These are phyloP conservation scores for Kodamaea neixiangensis DNA, from an alignment of 805 yeast species.

Conservation along the genomic window DNA sequence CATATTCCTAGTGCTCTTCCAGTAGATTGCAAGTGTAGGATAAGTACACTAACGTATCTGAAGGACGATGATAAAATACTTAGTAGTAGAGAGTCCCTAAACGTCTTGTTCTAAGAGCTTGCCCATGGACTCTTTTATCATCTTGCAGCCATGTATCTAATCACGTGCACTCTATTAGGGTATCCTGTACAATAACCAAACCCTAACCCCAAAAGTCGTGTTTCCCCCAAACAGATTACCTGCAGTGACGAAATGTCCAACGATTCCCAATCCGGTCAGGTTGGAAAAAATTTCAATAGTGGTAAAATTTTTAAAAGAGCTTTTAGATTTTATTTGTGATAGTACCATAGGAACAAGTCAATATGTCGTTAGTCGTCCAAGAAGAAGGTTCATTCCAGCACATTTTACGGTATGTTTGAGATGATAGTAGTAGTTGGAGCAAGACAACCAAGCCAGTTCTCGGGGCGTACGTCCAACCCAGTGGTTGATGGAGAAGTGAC, in stretches of 20 bases:
- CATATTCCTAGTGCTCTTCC: no score
- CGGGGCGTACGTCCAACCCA: neutral
- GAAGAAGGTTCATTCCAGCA: slow-evolving; percentile 99
- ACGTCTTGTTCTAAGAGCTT: no score
- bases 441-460: neutral
- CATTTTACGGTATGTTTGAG: slow-evolving; percentile 91
- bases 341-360: slow-evolving; percentile 29
- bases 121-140: no score
- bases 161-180: slow-evolving; percentile 16
- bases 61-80: no score
- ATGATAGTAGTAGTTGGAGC: neutral
- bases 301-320: slow-evolving; percentile 16
- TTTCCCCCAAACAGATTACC: neutral
- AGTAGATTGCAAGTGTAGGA: no score
- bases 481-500: neutral
- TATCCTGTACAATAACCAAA: slow-evolving; percentile 5
- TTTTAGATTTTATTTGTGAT: slow-evolving; percentile 15
- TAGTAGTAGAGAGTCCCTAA: no score
- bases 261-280: neutral
- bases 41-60: no score
- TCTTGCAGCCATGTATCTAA: no score
- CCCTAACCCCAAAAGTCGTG: neutral
- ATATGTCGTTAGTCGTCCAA: slow-evolving; percentile 96
- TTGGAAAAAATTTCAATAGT: slow-evolving; percentile 21
- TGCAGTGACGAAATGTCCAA: neutral